Conservation (phyloP, 2,329 filamentous ascomycete species). For the Monilinia vaccinii-corymbosi region DNA sequence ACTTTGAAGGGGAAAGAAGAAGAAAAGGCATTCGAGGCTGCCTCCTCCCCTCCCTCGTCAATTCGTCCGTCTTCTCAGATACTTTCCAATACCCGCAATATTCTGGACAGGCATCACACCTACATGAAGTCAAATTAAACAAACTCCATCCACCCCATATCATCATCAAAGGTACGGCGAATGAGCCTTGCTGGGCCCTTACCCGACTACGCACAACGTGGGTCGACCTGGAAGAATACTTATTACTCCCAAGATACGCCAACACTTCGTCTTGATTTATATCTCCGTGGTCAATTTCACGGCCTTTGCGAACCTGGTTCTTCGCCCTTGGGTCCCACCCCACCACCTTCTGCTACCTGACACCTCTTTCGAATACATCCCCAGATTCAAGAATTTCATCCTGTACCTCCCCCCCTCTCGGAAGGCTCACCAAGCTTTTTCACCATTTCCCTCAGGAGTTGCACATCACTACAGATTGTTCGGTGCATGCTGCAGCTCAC, state of each 20-base stretch:
- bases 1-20: background rate
- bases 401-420: constrained; percentile 3
- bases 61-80: background rate
- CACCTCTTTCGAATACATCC: background rate
- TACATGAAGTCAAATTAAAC: constrained; percentile 6
- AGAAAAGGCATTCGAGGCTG: background rate
- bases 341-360: background rate
- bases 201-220: background rate
- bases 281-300: constrained; percentile 5
- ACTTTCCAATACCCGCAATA: background rate
- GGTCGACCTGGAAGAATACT: background rate
- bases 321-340: constrained; percentile 1
- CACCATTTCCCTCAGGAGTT: constrained; percentile 16
- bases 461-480: constrained; percentile 15
- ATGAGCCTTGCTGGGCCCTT: constrained; percentile 1
- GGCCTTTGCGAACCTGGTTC: background rate
- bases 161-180: background rate
- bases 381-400: constrained; percentile 3
- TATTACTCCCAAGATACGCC: constrained; percentile 4
- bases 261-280: constrained; percentile 2
- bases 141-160: background rate
- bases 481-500: constrained; percentile 20
- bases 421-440: background rate
- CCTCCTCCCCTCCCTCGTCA: background rate
- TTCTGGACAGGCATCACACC: background rate